Conservation (phyloP, 345 rosid species). For the Rhodomyrtus tomentosa region DNA sequence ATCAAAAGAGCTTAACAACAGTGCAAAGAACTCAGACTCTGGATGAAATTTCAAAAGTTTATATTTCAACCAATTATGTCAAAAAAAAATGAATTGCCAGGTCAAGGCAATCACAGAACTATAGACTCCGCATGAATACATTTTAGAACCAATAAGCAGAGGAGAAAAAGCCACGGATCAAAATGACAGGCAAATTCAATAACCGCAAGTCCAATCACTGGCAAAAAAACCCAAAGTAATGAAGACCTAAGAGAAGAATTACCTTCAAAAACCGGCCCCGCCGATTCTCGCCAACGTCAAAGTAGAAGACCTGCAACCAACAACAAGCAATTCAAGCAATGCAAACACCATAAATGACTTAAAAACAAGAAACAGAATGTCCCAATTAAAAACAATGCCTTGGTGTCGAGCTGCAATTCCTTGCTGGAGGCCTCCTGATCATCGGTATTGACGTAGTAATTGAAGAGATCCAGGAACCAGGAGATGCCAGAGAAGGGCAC, state of each 20-base stretch:
- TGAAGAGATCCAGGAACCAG: conserved; percentile 98
- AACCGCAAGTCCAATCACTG: neutral
- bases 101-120: neutral
- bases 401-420: conserved; percentile 95
- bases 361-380: neutral
- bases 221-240: neutral
- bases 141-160: neutral
- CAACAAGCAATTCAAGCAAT: neutral
- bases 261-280: conserved; percentile 97
- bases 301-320: conserved; percentile 67
- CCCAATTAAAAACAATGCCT: conserved; percentile 18
- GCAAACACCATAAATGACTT: neutral
- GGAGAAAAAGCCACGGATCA: neutral
- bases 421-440: conserved; percentile 88
- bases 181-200: neutral
- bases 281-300: conserved; percentile 92
- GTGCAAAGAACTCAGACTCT: neutral
- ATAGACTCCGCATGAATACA: neutral
- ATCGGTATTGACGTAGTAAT: conserved; percentile 83
- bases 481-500: conserved; percentile 95
- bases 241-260: neutral
- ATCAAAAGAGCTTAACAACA: neutral
- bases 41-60: neutral
- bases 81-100: neutral
- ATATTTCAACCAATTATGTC: neutral